phyloP scores from a whole-genome alignment of 2,329 filamentous ascomycete species.

The Rutstroemia sp. region DNA sequence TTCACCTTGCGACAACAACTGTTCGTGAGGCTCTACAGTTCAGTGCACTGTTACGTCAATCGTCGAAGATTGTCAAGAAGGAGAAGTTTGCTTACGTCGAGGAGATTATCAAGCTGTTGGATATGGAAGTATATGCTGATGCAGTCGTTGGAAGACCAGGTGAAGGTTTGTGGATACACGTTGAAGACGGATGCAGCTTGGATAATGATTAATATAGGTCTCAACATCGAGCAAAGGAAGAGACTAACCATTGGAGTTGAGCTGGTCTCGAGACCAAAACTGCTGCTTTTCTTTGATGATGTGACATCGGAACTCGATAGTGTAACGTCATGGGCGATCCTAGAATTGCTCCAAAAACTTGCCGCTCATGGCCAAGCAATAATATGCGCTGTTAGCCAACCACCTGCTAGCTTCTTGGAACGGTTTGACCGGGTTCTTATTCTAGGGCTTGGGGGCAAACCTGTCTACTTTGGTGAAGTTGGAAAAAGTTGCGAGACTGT shows the following conservation, averaged over 20 bases:
- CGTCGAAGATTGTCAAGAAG: constrained; percentile 56
- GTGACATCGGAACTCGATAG: constrained; percentile 88
- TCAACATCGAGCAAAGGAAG: constrained; percentile 58
- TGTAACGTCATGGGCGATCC: constrained; percentile 88
- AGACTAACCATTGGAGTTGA: constrained; percentile 68
- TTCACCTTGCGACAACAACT: constrained; percentile 76
- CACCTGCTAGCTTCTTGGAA: constrained; percentile 87
- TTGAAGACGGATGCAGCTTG: constrained; percentile 52
- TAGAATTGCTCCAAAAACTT: constrained; percentile 79
- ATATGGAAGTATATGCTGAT: constrained; percentile 86
- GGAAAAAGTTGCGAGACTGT: constrained; percentile 61
- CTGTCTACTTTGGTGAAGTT: constrained; percentile 76
- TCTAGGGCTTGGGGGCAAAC: constrained; percentile 65
- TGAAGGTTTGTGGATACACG: constrained; percentile 43
- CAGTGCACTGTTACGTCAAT: constrained; percentile 78
- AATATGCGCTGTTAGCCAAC: constrained; percentile 92
- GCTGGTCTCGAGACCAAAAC: constrained; percentile 59
- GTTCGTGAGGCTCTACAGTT: constrained; percentile 85
- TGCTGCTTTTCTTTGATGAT: constrained; percentile 67
- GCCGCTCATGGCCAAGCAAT: constrained; percentile 84
- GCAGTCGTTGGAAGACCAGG: constrained; percentile 75
- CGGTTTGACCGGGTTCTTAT: constrained; percentile 78
- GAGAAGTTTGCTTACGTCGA: constrained; percentile 87
- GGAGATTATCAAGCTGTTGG: constrained; percentile 82
- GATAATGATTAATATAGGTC: constrained; percentile 68